Evolutionary conservation across 2,329 filamentous ascomycete genomes (phyloP).

Genomic region (Shiraia bambusicola): DNA sequence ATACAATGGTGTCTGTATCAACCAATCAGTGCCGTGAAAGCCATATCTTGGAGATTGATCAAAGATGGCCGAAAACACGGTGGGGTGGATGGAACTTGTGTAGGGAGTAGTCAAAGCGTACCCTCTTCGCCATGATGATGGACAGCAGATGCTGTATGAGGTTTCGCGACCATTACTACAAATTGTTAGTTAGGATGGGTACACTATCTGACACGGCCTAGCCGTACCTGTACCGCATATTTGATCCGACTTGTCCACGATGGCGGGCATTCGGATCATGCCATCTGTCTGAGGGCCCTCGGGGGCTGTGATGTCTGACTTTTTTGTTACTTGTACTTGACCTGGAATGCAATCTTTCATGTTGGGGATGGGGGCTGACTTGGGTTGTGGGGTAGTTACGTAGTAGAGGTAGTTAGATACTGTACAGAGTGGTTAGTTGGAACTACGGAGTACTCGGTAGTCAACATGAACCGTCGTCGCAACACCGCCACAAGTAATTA

Average conservation of each 20-base stretch:
- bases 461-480: too few relatives aligned
- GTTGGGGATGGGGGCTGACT: background rate
- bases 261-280: conserved; percentile 57
- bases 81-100: background rate
- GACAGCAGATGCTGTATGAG: conserved; percentile 62
- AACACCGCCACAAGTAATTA: background rate
- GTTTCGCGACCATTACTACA: conserved; percentile 63
- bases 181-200: conserved; percentile 6
- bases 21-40: conserved; percentile 7
- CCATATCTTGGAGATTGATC: background rate
- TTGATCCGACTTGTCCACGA: conserved; percentile 63
- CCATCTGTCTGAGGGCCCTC: conserved; percentile 52
- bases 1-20: conserved; percentile 65
- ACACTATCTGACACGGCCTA: background rate
- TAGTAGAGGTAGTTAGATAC: background rate
- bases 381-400: background rate
- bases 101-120: conserved; percentile 34
- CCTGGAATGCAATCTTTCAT: conserved; percentile 19
- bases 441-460: too few relatives aligned
- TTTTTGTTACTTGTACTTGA: conserved; percentile 34
- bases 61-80: background rate
- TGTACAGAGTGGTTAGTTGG: too few relatives aligned
- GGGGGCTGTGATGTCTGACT: conserved; percentile 31
- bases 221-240: conserved; percentile 66
- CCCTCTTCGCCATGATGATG: conserved; percentile 72